Conservation (phyloP, 441 rosid species). For the Capsella rubella region DNA sequence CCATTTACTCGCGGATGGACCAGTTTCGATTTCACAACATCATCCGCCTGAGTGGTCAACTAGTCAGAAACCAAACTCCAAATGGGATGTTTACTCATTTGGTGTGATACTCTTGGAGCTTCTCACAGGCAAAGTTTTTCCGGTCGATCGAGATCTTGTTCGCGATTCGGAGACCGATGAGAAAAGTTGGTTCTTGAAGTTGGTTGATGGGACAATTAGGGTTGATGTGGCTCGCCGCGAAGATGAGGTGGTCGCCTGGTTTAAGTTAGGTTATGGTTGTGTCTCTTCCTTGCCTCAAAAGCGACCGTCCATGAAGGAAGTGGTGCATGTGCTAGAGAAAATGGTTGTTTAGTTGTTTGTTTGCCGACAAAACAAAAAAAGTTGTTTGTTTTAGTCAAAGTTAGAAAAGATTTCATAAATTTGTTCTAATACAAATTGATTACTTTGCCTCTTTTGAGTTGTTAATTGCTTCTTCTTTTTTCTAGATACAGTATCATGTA, state of each 20-base stretch:
- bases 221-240: slow-evolving; percentile 58
- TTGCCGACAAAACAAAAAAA: too few relatives aligned
- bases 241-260: slow-evolving; percentile 61
- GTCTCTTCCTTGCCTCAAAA: slow-evolving; percentile 66
- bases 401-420: background rate
- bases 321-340: slow-evolving; percentile 68
- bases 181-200: slow-evolving; percentile 52
- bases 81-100: slow-evolving; percentile 80
- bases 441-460: background rate
- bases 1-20: slow-evolving; percentile 36
- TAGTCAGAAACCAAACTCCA: slow-evolving; percentile 64
- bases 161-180: slow-evolving; percentile 57
- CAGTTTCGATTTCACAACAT: slow-evolving; percentile 41
- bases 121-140: slow-evolving; percentile 63
- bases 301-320: slow-evolving; percentile 89
- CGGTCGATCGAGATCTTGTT: slow-evolving; percentile 49
- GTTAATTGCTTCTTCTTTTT: background rate
- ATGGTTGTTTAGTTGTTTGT: slow-evolving; percentile 29
- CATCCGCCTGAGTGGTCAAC: slow-evolving; percentile 74
- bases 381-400: too few relatives aligned
- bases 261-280: slow-evolving; percentile 76
- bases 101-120: slow-evolving; percentile 79
- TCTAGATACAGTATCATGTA: background rate
- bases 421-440: background rate
- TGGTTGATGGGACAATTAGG: slow-evolving; percentile 63